Base-by-base conservation (phyloP, 352 stramenopile species). In the Pythium rhizo-oryzae region DNA sequence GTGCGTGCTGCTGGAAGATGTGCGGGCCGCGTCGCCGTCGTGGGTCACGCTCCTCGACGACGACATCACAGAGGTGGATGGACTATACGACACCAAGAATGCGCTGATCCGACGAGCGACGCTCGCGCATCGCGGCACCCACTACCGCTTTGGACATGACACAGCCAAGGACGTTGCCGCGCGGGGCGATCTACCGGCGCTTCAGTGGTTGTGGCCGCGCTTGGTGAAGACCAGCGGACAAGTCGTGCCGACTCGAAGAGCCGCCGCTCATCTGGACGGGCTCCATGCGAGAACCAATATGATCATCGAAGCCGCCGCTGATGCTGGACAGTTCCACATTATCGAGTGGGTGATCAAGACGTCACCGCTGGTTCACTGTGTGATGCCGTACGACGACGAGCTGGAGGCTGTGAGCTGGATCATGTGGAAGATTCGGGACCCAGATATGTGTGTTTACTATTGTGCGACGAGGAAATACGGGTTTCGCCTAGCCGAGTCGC, bases 71-170 rank as follows among this genome's bases (percentile, higher is more conserved):
- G 46, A 52, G 15, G n/a, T 16, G 7, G 46, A 30, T 13, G 19
- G 24, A 11, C 46, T 28, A 13, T 0, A 33, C 28, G 9, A 25
- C 24, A 11, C n/a, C 6, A 3, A 9, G 4, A 30, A 12, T 8
- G n/a, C 24, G 7, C 6, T 33, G 28, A 33, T 33, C 28, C n/a
- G 9, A n/a, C 46, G 46, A 0, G 46, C 46, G 46, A 52, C n/a
- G 8, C 11, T 30, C 18, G 46, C n/a, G n/a, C 46, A 52, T 4
- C 12, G 46, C 8, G 46, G 46, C n/a, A 52, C 46, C 1, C 46
- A 52, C 46, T 52, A 52, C n/a, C 46, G 46, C 46, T 52, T 52
- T 52, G n/a, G n/a, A 16, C 8, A 1, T n/a, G n/a, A 52, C n/a
- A n/a, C 30, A 4, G n/a, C 24, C 19, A 52, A 52, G 46, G 46